Conservation (phyloP, 2,329 filamentous ascomycete species). For the Colletotrichum spinosum region DNA sequence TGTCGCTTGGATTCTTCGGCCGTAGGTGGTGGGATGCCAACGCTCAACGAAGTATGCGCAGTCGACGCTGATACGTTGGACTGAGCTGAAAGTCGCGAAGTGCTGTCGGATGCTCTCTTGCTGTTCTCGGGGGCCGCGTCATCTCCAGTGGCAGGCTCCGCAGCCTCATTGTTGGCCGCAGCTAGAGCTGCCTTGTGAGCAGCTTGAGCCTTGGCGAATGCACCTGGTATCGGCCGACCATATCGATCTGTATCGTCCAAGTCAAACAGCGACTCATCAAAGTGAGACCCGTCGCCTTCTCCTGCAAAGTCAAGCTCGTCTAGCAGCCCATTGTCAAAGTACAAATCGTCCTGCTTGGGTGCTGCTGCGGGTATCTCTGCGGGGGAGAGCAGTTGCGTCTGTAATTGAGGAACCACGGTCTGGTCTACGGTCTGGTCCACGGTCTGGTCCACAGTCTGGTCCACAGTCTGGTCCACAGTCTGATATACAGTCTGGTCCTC, state of each 20-base stretch:
- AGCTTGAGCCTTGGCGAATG: constrained; percentile 66
- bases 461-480: constrained; percentile 13
- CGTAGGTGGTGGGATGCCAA: constrained; percentile 30
- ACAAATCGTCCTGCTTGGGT: constrained; percentile 66
- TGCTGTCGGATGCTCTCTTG: constrained; percentile 60
- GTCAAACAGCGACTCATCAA: constrained; percentile 82
- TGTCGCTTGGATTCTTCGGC: constrained; percentile 27
- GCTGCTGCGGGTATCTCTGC: constrained; percentile 9
- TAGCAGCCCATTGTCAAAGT: constrained; percentile 73
- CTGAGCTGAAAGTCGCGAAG: constrained; percentile 57
- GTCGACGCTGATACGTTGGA: constrained; percentile 61
- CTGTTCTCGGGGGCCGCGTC: constrained; percentile 55
- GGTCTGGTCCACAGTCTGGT: too few relatives aligned
- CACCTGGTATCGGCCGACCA: constrained; percentile 69
- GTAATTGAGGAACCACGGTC: constrained; percentile 38
- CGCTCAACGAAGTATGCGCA: constrained; percentile 63
- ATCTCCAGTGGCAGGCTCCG: constrained; percentile 37
- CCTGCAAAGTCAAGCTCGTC: constrained; percentile 59
- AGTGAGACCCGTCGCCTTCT: constrained; percentile 66
- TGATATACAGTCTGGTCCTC: too few relatives aligned
- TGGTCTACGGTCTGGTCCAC: neutral
- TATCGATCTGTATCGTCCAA: constrained; percentile 73
- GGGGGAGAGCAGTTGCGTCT: constrained; percentile 39
- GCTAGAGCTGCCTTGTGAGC: constrained; percentile 49
- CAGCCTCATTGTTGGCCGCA: constrained; percentile 36